Base-by-base conservation (phyloP, 208 protist genomes). In the Trypanosoma avium region DNA sequence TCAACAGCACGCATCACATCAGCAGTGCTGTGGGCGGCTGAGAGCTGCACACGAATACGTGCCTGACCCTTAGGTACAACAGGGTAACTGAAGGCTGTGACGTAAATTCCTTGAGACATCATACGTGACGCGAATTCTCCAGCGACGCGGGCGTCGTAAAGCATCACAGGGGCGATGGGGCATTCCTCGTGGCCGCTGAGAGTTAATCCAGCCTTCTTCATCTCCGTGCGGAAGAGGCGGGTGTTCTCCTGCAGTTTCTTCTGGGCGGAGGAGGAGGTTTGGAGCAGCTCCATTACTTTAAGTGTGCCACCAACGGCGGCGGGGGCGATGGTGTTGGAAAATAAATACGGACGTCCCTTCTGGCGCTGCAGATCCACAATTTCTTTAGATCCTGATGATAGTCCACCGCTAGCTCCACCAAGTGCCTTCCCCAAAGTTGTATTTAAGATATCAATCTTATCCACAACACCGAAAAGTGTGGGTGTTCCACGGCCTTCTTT, bases 31-130 rank as follows among this genome's bases (percentile, higher is more conserved):
- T 97, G 93, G 21, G 82, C 78, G n/a, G 90, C 92, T 3, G 78
- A 92, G 13, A 97, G 64, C 73, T 97, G 93, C 26, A 94, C 89
- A 1, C 92, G 72, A 32, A 97, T 97, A 53, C 92, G 74, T 8
- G 84, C 87, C 62, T 81, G 13, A 32, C 79, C 90, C 42, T 86
- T 84, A 36, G 88, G 84, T 24, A 95, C 90, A 33, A 96, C 90
- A 9, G 93, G 93, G 66, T 75, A 97, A 24, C 54, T 77, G 67
- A 97, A 97, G 21, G 70, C 90, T 46, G 93, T 93, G 32, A 97
- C 93, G 61, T 97, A 97, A 68, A 97, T 94, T 47, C 82, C 86
- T 26, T 70, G 57, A n/a, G 75, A 54, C 33, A 97, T 72, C 85
- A 97, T 91, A 21, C 80, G 69, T 12, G 92, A 72, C 2, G 93